Percentiles rank a stretch among this genome's conserved stretches.
phyloP scores from a whole-genome alignment of 2,329 filamentous ascomycete genomes.

The Aureobasidium lini region DNA sequence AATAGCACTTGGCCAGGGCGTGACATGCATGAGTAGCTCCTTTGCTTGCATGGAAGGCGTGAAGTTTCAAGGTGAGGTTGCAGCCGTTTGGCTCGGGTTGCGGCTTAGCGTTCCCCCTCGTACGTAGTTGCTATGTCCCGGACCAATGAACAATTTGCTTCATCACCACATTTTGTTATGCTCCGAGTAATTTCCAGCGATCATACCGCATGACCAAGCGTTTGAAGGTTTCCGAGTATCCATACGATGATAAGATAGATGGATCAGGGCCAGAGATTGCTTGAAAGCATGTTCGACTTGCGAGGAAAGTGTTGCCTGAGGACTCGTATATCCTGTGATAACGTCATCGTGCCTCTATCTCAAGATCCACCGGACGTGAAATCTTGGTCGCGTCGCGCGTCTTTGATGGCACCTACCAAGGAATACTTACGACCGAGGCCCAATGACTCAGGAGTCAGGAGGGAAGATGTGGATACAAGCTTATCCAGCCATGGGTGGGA shows the following conservation, averaged over 20 bases:
- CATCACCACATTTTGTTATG: conserved; percentile 1
- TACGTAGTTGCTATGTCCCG: not conserved
- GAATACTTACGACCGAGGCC: not conserved
- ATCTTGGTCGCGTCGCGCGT: conserved; percentile 6
- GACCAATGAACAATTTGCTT: not conserved
- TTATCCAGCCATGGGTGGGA: conserved; percentile 4
- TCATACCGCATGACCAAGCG: not conserved
- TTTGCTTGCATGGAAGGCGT: conserved; percentile 8
- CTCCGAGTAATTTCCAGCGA: not conserved
- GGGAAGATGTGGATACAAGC: not conserved
- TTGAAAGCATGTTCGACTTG: not conserved
- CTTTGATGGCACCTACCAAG: not conserved
- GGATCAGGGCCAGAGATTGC: not conserved
- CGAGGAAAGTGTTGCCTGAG: not conserved
- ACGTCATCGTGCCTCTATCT: not conserved
- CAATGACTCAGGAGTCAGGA: not conserved
- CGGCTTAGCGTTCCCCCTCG: not conserved
- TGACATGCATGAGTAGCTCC: conserved; percentile 11
- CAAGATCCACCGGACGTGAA: not conserved
- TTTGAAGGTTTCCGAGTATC: not conserved
- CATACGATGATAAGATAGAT: not conserved
- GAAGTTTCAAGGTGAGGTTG: conserved; percentile 10
- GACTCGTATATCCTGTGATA: not conserved
- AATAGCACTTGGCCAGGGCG: conserved; percentile 5
- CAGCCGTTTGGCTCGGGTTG: not conserved